These are phyloP conservation scores for Psilocybe subaeruginosa DNA, from an alignment of 768 basidiomycete genomes.

Conservation along the genomic window DNA sequence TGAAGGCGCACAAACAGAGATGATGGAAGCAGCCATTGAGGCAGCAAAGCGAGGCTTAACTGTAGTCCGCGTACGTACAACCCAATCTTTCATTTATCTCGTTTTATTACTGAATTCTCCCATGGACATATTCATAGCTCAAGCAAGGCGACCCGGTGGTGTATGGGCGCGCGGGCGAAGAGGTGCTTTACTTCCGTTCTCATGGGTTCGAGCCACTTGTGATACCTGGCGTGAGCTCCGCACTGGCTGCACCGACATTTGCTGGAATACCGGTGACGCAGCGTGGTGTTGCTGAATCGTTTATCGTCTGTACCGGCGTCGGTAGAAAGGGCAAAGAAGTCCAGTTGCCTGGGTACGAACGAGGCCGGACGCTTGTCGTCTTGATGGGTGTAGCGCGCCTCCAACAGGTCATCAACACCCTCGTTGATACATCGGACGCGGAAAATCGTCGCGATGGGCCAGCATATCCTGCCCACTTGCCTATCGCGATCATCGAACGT, in stretches of 20 bases:
- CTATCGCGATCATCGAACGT: conserved; percentile 93
- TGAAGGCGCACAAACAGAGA: conserved; percentile 90
- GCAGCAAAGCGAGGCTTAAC: conserved; percentile 79
- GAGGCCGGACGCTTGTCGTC: conserved; percentile 78
- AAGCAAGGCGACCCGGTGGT: conserved; percentile 98
- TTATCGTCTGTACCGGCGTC: conserved; percentile 93
- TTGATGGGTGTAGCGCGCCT: conserved; percentile 97
- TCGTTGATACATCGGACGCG: conserved; percentile 32
- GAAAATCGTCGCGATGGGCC: conserved; percentile 36
- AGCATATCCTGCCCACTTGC: conserved; percentile 74
- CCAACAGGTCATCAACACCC: conserved; percentile 64
- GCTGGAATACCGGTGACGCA: conserved; percentile 95
- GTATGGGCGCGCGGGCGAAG: conserved; percentile 94
- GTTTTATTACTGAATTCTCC: conserved; percentile 5
- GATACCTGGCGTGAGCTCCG: conserved; percentile 89
- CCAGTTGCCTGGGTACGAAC: conserved; percentile 84
- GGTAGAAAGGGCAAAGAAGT: conserved; percentile 85
- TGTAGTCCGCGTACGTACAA: conserved; percentile 76
- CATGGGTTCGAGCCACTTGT: conserved; percentile 84
- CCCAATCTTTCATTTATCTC: conserved; percentile 6
- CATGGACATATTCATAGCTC: conserved; percentile 48
- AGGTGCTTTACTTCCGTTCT: conserved; percentile 88
- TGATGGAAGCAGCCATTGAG: conserved; percentile 91
- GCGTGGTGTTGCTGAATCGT: conserved; percentile 88
- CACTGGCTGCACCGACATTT: conserved; percentile 87